These are phyloP conservation scores for Alternaria solani DNA, from an alignment of 2,329 filamentous ascomycete genomes.

Conservation along the genomic window DNA sequence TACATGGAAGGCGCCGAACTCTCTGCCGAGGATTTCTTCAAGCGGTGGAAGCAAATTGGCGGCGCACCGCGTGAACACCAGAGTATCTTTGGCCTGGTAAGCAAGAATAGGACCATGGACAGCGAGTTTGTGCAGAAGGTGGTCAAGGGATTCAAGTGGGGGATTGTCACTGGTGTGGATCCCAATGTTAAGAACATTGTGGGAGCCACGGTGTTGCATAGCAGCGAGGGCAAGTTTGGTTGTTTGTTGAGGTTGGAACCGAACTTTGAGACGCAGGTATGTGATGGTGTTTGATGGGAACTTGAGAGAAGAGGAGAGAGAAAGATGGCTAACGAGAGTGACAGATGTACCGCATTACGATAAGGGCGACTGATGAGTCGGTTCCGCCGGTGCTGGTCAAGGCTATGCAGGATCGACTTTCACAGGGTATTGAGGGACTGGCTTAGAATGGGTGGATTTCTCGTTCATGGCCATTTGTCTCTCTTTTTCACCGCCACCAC, in stretches of 20 bases:
- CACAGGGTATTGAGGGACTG: constrained; percentile 59
- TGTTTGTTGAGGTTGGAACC: constrained; percentile 93
- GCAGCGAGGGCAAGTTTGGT: constrained; percentile 86
- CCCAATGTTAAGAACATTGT: constrained; percentile 94
- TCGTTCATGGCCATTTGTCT: background rate
- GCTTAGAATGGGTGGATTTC: constrained; percentile 16
- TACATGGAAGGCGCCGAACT: constrained; percentile 95
- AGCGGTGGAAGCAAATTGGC: constrained; percentile 98
- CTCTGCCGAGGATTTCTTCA: constrained; percentile 94
- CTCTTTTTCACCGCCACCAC: background rate
- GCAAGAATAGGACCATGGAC: constrained; percentile 69
- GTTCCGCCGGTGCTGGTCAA: constrained; percentile 83
- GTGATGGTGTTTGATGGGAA: constrained; percentile 39
- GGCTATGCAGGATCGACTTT: constrained; percentile 84
- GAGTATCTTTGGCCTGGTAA: constrained; percentile 77
- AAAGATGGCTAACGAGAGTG: constrained; percentile 20
- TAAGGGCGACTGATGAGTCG: constrained; percentile 90
- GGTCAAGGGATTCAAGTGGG: constrained; percentile 89
- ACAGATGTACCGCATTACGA: constrained; percentile 94
- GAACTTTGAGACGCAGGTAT: constrained; percentile 89
- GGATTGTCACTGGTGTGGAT: constrained; percentile 83
- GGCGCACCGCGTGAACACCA: constrained; percentile 87
- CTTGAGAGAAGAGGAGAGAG: constrained; percentile 5
- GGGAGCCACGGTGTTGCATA: constrained; percentile 86
- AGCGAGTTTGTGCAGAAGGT: constrained; percentile 74